These are phyloP conservation scores for Cucumis cinereus DNA, from an alignment of 306 rosid genomes.

Conservation along the genomic window DNA sequence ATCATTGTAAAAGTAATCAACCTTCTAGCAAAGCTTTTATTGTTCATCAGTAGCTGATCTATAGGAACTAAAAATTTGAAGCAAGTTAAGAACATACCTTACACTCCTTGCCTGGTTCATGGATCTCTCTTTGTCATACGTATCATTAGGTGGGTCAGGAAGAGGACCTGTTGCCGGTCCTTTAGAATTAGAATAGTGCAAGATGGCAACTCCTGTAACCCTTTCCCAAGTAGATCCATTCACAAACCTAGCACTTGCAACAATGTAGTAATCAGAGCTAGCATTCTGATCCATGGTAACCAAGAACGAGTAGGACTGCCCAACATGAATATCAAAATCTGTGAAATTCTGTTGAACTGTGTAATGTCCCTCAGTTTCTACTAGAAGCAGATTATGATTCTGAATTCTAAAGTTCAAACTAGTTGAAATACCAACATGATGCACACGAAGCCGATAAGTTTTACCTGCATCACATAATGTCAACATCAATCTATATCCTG, in stretches of 20 bases:
- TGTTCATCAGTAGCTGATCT: not conserved
- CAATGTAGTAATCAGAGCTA: slow-evolving; percentile 82
- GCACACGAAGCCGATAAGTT: slow-evolving; percentile 71
- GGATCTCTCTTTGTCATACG: slow-evolving; percentile 41
- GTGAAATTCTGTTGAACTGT: slow-evolving; percentile 55
- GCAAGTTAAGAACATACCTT: slow-evolving; percentile 45
- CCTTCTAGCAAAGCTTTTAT: not conserved
- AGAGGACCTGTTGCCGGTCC: slow-evolving; percentile 82
- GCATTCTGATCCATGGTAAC: slow-evolving; percentile 80
- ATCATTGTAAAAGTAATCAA: not conserved
- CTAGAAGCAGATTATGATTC: slow-evolving; percentile 59
- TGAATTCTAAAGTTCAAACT: slow-evolving; percentile 84
- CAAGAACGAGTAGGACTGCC: slow-evolving; percentile 80
- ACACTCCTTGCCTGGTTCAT: slow-evolving; percentile 69
- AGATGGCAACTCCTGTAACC: slow-evolving; percentile 77
- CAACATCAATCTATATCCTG: not conserved
- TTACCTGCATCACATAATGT: slow-evolving; percentile 47
- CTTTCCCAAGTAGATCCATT: slow-evolving; percentile 75
- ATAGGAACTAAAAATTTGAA: not conserved
- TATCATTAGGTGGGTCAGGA: slow-evolving; percentile 65
- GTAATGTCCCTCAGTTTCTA: slow-evolving; percentile 70
- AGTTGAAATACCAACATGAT: slow-evolving; percentile 81
- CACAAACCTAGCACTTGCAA: slow-evolving; percentile 93
- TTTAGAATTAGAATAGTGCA: slow-evolving; percentile 74
- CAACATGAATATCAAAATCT: slow-evolving; percentile 70